Percentiles rank a stretch among this genome's conserved stretches.
Conservation (phyloP, 495 filamentous ascomycete genomes). For the Aspergillus sclerotiicarbonarius region DNA sequence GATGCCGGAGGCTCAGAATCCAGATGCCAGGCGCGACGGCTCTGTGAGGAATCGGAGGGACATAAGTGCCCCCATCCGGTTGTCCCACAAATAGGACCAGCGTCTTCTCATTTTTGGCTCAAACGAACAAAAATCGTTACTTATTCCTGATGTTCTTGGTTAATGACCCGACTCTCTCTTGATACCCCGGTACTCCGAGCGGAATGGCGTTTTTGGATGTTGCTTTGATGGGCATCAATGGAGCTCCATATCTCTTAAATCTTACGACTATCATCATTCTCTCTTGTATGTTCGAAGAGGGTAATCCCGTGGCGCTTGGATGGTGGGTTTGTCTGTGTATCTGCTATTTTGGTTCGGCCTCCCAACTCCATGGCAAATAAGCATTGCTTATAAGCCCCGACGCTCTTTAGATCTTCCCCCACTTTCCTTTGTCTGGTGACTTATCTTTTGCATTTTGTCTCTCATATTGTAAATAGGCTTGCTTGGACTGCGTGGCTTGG, state of each 20-base stretch:
- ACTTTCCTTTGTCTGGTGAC: constrained; percentile 4
- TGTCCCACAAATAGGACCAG: constrained; percentile 31
- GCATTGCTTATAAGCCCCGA: neutral
- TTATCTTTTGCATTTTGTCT: constrained; percentile 5
- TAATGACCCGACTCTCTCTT: constrained; percentile 14
- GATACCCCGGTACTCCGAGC: constrained; percentile 23
- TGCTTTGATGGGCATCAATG: constrained; percentile 3
- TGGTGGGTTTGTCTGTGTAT: neutral
- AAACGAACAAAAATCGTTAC: neutral
- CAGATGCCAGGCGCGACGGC: constrained; percentile 28
- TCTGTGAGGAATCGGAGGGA: constrained; percentile 36
- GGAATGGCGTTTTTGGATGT: constrained; percentile 19
- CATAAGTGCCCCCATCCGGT: constrained; percentile 40
- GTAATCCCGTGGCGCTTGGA: no score
- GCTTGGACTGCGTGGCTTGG: neutral
- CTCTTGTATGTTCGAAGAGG: no score
- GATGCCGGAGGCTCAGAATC: constrained; percentile 36
- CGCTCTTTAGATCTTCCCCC: neutral
- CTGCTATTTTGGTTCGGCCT: neutral
- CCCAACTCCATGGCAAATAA: neutral
- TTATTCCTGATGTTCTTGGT: neutral
- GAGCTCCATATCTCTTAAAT: neutral
- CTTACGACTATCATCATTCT: no score
- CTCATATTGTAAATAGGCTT: neutral
- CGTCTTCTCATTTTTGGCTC: neutral